Evolutionary conservation across 2,329 filamentous ascomycete genomes (phyloP).

Genomic region (Alternaria brassicae): DNA sequence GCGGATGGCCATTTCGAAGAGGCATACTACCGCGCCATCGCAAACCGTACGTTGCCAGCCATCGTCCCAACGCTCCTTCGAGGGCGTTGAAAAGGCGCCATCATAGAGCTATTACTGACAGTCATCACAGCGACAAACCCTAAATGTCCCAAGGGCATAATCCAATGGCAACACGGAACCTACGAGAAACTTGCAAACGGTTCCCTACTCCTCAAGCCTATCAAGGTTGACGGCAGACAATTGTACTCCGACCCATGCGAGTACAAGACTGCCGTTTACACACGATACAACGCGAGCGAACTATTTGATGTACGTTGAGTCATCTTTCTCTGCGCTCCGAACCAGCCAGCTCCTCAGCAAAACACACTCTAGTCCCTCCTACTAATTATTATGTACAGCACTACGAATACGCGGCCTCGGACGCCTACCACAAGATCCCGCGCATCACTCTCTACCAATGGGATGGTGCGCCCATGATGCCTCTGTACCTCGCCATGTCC

Average conservation of each 20-base stretch:
- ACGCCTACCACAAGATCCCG: constrained; percentile 67
- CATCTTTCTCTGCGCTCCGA: background rate
- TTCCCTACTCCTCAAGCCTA: constrained; percentile 65
- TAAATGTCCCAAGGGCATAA: constrained; percentile 67
- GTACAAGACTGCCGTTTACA: constrained; percentile 64
- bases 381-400: constrained; percentile 36
- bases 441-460: constrained; percentile 70
- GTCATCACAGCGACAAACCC: constrained; percentile 62
- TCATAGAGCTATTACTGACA: constrained; percentile 26
- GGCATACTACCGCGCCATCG: constrained; percentile 72
- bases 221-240: constrained; percentile 72
- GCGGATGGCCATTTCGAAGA: constrained; percentile 71
- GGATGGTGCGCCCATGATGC: constrained; percentile 70
- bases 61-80: background rate
- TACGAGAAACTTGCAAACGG: constrained; percentile 65
- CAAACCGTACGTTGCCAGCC: constrained; percentile 65
- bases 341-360: background rate
- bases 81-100: background rate
- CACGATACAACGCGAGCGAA: constrained; percentile 71
- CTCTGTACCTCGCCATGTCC: constrained; percentile 69
- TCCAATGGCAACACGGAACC: constrained; percentile 77
- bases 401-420: constrained; percentile 57
- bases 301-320: constrained; percentile 61
- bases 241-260: constrained; percentile 70
- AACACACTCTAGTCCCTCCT: background rate